Conservation (phyloP, 2,329 filamentous ascomycete genomes). For the Penicillium sp. region DNA sequence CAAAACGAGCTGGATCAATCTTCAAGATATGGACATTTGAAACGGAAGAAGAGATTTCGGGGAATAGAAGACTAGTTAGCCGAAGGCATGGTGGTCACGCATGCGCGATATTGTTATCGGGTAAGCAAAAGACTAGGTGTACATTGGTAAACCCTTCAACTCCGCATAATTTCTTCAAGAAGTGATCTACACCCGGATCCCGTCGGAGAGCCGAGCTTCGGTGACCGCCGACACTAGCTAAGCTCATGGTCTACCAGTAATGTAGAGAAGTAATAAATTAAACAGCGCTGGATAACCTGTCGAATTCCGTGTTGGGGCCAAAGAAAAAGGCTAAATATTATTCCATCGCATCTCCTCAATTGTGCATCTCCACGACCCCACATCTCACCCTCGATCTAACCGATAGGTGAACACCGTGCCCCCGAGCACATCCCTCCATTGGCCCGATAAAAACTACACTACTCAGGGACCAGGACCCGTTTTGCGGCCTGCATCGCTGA, state of each 20-base stretch:
- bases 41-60: constrained; percentile 31
- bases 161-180: background rate
- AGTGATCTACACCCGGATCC: background rate
- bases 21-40: constrained; percentile 43
- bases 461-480: constrained; percentile 1
- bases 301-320: background rate
- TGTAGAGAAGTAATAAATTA: too few relatives aligned
- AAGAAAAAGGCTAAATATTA: background rate
- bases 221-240: background rate
- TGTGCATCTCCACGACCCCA: constrained; percentile 5
- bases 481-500: background rate
- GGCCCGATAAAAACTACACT: constrained; percentile 11
- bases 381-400: background rate
- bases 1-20: constrained; percentile 36
- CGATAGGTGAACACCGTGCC: constrained; percentile 15
- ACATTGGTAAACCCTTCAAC: background rate
- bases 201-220: background rate
- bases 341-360: background rate
- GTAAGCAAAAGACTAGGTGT: constrained; percentile 1
- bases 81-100: constrained; percentile 16
- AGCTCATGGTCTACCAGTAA: background rate
- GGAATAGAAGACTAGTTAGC: constrained; percentile 11
- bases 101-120: constrained; percentile 26
- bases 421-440: constrained; percentile 5
- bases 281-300: background rate